Evolutionary conservation across 2,329 filamentous ascomycete species (phyloP).

Genomic region (Neopestalotiopsis clavispora): DNA sequence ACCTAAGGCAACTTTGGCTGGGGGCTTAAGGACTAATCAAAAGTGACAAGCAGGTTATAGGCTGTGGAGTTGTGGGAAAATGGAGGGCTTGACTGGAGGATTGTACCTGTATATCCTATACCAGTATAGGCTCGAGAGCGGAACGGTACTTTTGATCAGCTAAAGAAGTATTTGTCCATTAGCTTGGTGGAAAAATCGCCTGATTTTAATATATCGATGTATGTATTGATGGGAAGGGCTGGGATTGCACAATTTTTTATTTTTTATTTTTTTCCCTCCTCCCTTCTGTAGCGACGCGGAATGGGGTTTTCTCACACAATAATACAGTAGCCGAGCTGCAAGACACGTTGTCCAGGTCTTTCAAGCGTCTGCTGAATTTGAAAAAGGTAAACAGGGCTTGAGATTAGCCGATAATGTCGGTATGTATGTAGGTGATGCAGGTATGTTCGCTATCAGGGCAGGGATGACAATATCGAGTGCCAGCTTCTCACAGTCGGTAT

Average conservation of each 20-base stretch:
- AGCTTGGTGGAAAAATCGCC: not conserved
- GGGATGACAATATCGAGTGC: not conserved
- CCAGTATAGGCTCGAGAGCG: slow-evolving; percentile 1
- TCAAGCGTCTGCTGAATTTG: not conserved
- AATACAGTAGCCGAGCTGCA: slow-evolving; percentile 10
- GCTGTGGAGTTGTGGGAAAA: not conserved
- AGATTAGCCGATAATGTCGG: not conserved
- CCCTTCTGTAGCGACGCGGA: not conserved
- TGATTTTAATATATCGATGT: slow-evolving; percentile 12
- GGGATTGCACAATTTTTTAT: not conserved
- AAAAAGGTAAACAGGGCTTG: not conserved
- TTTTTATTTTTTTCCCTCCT: not conserved
- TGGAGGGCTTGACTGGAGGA: not conserved
- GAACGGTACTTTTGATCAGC: slow-evolving; percentile 4
- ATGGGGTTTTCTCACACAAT: not conserved
- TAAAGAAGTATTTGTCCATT: not conserved
- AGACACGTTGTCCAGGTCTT: not conserved
- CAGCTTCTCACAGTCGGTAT: not conserved
- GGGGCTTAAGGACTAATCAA: not conserved
- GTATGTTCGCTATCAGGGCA: not conserved
- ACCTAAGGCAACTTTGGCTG: not conserved
- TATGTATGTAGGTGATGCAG: not conserved
- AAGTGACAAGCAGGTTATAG: not conserved
- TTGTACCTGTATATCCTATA: slow-evolving; percentile 1
- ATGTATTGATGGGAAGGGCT: not conserved